phyloP scores from a whole-genome alignment of 129 eudicot species.

The Flaveria ramosissima region DNA sequence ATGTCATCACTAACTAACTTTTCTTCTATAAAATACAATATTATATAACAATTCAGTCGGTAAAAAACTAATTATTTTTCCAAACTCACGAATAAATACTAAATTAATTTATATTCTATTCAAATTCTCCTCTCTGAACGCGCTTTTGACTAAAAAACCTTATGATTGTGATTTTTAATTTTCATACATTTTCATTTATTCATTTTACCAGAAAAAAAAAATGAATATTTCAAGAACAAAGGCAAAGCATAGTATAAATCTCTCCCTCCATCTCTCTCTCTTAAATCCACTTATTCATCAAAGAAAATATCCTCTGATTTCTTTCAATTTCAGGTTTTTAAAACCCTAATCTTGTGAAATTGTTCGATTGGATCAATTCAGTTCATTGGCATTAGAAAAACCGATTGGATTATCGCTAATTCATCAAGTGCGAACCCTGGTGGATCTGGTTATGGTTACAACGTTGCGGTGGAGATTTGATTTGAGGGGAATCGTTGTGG shows the following conservation, averaged over 20 bases:
- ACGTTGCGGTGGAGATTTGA: slow-evolving; percentile 12
- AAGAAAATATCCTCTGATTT: slow-evolving; percentile 20
- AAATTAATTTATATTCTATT: not conserved
- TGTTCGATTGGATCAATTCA: slow-evolving; percentile 10
- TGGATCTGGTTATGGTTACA: slow-evolving; percentile 29
- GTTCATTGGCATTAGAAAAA: slow-evolving; percentile 12
- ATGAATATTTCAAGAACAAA: slow-evolving; percentile 15
- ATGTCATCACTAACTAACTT: not conserved
- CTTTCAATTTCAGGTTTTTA: not conserved
- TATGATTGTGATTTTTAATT: slow-evolving; percentile 5
- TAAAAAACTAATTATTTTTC: not conserved
- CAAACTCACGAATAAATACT: too few relatives aligned
- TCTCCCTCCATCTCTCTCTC: slow-evolving; percentile 1
- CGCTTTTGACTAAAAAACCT: slow-evolving; percentile 32
- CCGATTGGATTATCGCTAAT: not conserved
- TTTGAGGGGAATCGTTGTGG: slow-evolving; percentile 19
- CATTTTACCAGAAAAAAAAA: not conserved
- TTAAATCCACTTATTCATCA: slow-evolving; percentile 16
- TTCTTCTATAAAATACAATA: not conserved
- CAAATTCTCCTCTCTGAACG: slow-evolving; percentile 23
- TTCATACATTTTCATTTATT: not conserved
- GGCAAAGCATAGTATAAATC: slow-evolving; percentile 17
- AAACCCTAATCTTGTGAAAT: slow-evolving; percentile 32
- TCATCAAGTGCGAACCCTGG: not conserved
- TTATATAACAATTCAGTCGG: not conserved